phyloP scores from a whole-genome alignment of 2,329 filamentous ascomycete genomes.

The Neocucurbitaria cava region DNA sequence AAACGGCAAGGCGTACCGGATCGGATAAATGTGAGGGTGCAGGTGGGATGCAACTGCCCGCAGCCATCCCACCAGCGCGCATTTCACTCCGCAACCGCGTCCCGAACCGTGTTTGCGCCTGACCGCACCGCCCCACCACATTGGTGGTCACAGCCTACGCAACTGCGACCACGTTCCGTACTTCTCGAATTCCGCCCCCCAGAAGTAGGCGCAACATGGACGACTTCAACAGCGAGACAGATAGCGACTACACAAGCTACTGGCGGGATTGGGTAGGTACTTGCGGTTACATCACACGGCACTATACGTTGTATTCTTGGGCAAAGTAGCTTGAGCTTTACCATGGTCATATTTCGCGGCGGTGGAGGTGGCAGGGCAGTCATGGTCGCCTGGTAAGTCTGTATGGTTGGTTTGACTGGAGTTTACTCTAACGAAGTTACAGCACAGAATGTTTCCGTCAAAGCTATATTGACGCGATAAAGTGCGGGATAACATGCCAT shows the following conservation, averaged over 20 bases:
- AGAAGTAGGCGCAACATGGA: conserved; percentile 69
- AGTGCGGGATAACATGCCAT: conserved; percentile 1
- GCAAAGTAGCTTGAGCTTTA: background rate
- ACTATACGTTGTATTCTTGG: background rate
- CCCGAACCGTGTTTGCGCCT: conserved; percentile 16
- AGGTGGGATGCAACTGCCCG: conserved; percentile 15
- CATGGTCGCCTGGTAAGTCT: conserved; percentile 11
- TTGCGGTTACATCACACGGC: conserved; percentile 9
- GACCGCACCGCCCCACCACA: conserved; percentile 16
- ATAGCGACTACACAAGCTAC: conserved; percentile 99
- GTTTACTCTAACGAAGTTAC: conserved; percentile 6
- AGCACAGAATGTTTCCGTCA: conserved; percentile 7
- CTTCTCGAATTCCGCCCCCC: background rate
- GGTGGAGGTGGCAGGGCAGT: background rate
- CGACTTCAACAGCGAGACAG: conserved; percentile 96
- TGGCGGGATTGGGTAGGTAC: conserved; percentile 97
- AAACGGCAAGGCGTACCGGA: conserved; percentile 14
- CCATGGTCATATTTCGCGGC: conserved; percentile 1
- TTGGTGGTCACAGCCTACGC: conserved; percentile 14
- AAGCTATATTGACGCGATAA: conserved; percentile 10
- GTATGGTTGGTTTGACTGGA: background rate
- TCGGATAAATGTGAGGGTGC: conserved; percentile 17
- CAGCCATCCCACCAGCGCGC: conserved; percentile 25
- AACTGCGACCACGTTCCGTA: background rate
- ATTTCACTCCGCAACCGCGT: conserved; percentile 30